These are phyloP conservation scores for Schwanniomyces occidentalis DNA, from an alignment of 805 yeast species.

Conservation along the genomic window DNA sequence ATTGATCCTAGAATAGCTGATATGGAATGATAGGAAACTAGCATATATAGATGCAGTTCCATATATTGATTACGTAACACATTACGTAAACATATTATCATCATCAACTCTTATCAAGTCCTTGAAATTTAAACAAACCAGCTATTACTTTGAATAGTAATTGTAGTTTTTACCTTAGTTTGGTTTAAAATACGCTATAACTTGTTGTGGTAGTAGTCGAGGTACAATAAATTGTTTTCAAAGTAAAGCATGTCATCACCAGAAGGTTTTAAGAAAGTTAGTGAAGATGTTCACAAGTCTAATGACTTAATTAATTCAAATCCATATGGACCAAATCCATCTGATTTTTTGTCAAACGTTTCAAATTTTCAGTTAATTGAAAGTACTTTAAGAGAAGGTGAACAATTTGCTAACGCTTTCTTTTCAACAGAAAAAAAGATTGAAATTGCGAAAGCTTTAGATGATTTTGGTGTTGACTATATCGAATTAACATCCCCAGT, in stretches of 20 bases:
- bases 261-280: constrained; percentile 36
- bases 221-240: too few relatives aligned
- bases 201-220: too few relatives aligned
- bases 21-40: too few relatives aligned
- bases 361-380: constrained; percentile 87
- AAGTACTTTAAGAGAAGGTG: constrained; percentile 96
- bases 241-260: constrained; percentile 25
- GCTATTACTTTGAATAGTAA: too few relatives aligned
- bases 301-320: constrained; percentile 37
- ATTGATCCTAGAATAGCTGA: too few relatives aligned
- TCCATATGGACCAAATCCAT: constrained; percentile 96
- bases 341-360: constrained; percentile 89
- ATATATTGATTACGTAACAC: too few relatives aligned
- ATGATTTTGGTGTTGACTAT: constrained; percentile 97
- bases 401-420: constrained; percentile 97
- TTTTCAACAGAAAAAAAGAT: constrained; percentile 92
- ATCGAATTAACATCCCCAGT: constrained; percentile 97
- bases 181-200: too few relatives aligned
- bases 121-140: too few relatives aligned
- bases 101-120: too few relatives aligned
- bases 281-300: constrained; percentile 32
- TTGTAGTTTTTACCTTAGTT: too few relatives aligned
- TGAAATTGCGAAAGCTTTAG: constrained; percentile 94
- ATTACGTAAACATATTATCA: too few relatives aligned
- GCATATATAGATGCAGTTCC: too few relatives aligned